phyloP scores from a whole-genome alignment of 2,329 filamentous ascomycete species.

The Fusarium sp. region DNA sequence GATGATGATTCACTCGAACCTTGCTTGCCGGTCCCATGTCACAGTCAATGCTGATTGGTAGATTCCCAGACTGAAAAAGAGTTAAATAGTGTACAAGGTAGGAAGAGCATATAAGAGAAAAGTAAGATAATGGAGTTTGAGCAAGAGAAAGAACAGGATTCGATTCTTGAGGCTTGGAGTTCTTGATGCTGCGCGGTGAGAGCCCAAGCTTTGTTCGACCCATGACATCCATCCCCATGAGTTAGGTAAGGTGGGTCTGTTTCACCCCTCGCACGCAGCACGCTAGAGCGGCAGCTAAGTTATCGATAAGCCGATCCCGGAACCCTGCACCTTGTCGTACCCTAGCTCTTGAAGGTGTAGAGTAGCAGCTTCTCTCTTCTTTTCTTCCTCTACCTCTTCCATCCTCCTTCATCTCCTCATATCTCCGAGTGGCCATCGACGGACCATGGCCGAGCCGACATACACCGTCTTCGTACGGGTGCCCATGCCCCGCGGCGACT shows the following conservation, averaged over 20 bases:
- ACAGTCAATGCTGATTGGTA: background rate
- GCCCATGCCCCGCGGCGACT: slow-evolving; percentile 89
- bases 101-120: too few species aligned
- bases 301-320: slow-evolving; percentile 46
- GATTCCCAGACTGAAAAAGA: too few species aligned
- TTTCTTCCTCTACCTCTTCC: slow-evolving; percentile 32
- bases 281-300: slow-evolving; percentile 39
- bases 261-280: slow-evolving; percentile 29
- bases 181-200: background rate
- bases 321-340: slow-evolving; percentile 38
- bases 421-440: slow-evolving; percentile 37
- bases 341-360: slow-evolving; percentile 28
- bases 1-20: too few species aligned
- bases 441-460: slow-evolving; percentile 65
- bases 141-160: background rate
- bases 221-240: slow-evolving; percentile 4
- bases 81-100: too few species aligned
- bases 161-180: too few species aligned
- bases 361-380: slow-evolving; percentile 29
- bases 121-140: background rate
- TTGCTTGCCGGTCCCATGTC: too few species aligned
- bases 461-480: slow-evolving; percentile 89
- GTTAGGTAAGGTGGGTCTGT: slow-evolving; percentile 6
- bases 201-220: slow-evolving; percentile 3
- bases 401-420: slow-evolving; percentile 36